Evolutionary conservation across 768 basidiomycete species (phyloP).

Genomic region (Chalciporus sphaerocephalus): DNA sequence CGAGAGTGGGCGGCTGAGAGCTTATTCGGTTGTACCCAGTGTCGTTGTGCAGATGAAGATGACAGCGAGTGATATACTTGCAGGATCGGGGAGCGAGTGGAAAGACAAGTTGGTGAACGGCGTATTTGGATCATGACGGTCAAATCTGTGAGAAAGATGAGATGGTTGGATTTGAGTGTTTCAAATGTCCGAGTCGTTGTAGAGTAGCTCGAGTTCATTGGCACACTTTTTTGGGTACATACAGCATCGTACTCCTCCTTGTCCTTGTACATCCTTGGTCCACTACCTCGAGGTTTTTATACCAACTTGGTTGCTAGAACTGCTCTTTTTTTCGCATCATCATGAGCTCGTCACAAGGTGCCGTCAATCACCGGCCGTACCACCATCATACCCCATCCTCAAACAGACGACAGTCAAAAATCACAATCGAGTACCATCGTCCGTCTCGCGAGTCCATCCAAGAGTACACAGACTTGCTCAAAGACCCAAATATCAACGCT

Average conservation of each 20-base stretch:
- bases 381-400: slow-evolving; percentile 34
- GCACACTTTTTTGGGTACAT: no score
- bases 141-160: slow-evolving; percentile 3
- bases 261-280: no score
- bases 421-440: slow-evolving; percentile 71
- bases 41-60: slow-evolving; percentile 60
- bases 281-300: neutral
- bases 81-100: slow-evolving; percentile 48
- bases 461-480: slow-evolving; percentile 71
- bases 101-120: slow-evolving; percentile 44
- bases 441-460: slow-evolving; percentile 73
- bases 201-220: no score
- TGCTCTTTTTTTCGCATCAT: slow-evolving; percentile 1
- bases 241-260: no score
- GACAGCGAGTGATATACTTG: slow-evolving; percentile 47
- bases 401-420: slow-evolving; percentile 47
- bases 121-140: slow-evolving; percentile 38
- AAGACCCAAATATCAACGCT: slow-evolving; percentile 54
- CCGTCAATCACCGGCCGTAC: slow-evolving; percentile 45
- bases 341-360: slow-evolving; percentile 45
- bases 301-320: neutral
- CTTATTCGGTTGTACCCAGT: slow-evolving; percentile 61
- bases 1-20: slow-evolving; percentile 44
- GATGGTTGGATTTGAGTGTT: no score
- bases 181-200: no score